Evolutionary conservation across 2,329 filamentous ascomycete genomes (phyloP).

Genomic region (Diaporthe nobilis): DNA sequence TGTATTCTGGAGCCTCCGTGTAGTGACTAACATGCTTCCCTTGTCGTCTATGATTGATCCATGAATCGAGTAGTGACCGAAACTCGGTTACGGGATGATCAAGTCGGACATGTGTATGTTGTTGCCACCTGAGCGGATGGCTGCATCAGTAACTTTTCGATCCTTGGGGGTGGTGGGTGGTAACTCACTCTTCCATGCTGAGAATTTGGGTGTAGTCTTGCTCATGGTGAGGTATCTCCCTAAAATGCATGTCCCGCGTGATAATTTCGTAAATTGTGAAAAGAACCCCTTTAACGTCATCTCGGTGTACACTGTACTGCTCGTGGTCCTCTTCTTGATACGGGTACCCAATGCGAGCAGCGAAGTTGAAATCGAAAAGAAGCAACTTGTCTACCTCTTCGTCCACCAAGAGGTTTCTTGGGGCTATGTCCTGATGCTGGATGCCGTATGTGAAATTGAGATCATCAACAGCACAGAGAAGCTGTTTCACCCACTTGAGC

Average conservation of each 20-base stretch:
- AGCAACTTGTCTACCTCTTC: conserved; percentile 49
- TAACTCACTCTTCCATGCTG: conserved; percentile 8
- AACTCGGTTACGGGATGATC: conserved; percentile 16
- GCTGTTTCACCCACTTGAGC: conserved; percentile 53
- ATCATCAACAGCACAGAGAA: conserved; percentile 52
- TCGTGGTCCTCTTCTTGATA: neutral
- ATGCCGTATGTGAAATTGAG: conserved; percentile 55
- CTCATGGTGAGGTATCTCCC: conserved; percentile 46
- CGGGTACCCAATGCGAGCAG: conserved; percentile 45
- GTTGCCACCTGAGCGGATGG: neutral
- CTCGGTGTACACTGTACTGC: conserved; percentile 43
- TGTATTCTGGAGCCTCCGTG: conserved; percentile 30
- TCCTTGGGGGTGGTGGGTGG: neutral
- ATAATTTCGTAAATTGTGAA: conserved; percentile 54
- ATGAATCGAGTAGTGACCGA: conserved; percentile 43
- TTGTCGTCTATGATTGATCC: conserved; percentile 50
- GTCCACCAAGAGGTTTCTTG: conserved; percentile 55
- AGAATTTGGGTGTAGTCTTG: conserved; percentile 37
- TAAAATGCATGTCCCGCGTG: conserved; percentile 47
- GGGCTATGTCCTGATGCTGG: conserved; percentile 54
- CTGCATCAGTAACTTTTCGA: neutral
- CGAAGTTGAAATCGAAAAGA: conserved; percentile 54
- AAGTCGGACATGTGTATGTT: conserved; percentile 22
- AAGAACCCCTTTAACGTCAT: conserved; percentile 53
- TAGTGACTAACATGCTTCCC: conserved; percentile 40